phyloP scores from a whole-genome alignment of 371 early-diverging fungal species.

The Haplosporangium sp. region DNA sequence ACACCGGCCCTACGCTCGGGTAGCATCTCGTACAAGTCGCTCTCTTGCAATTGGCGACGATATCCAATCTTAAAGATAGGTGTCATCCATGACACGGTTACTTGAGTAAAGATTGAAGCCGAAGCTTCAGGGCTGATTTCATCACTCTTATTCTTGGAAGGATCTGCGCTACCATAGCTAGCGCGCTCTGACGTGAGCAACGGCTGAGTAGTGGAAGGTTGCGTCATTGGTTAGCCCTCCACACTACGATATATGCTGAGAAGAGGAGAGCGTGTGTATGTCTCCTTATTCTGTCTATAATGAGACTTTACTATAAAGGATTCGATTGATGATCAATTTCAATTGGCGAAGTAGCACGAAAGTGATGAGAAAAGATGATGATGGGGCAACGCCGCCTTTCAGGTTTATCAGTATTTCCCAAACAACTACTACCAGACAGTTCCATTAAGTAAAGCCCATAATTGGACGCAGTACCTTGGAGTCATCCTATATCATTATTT shows the following conservation, averaged over 20 bases:
- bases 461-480: too few relatives aligned
- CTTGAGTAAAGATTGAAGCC: conserved; percentile 30
- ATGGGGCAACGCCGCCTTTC: too few relatives aligned
- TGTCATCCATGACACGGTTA: conserved; percentile 45
- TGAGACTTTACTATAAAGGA: too few relatives aligned
- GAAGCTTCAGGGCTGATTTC: conserved; percentile 33
- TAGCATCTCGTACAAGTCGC: conserved; percentile 49
- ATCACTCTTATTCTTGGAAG: not conserved
- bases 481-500: not conserved
- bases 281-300: too few relatives aligned
- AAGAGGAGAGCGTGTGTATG: too few relatives aligned
- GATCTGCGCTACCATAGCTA: conserved; percentile 1
- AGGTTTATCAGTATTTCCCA: too few relatives aligned
- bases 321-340: too few relatives aligned
- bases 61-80: conserved; percentile 53
- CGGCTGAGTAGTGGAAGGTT: conserved; percentile 4
- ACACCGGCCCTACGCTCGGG: conserved; percentile 30
- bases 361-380: too few relatives aligned
- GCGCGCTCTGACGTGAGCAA: not conserved
- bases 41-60: conserved; percentile 55
- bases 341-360: too few relatives aligned
- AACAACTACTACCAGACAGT: too few relatives aligned
- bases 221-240: not conserved
- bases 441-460: too few relatives aligned
- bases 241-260: too few relatives aligned